A percentile compares a stretch with the other conserved stretches of the same genome.
Evolutionary conservation across 1,139 yeast species (phyloP).

Genomic region (Pichia sp.): DNA sequence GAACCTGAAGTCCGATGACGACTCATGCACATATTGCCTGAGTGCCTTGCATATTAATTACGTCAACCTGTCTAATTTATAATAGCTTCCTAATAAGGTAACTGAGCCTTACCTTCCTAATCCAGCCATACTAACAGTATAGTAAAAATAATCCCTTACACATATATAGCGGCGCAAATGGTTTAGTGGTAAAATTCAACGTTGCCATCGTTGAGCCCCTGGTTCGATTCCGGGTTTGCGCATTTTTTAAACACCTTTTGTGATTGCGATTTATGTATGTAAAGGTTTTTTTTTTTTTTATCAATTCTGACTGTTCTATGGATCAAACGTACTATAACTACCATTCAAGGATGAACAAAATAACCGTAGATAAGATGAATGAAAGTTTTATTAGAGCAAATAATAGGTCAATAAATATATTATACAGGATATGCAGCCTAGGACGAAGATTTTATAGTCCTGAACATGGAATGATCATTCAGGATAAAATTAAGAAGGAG

Average conservation of each 20-base stretch:
- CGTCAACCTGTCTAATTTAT: too few species aligned
- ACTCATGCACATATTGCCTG: too few species aligned
- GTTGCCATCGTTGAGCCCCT: slow-evolving; percentile 18
- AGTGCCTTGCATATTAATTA: too few species aligned
- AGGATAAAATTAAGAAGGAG: not conserved
- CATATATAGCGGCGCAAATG: slow-evolving; percentile 9
- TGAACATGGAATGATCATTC: not conserved
- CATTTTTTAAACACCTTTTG: not conserved
- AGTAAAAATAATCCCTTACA: not conserved
- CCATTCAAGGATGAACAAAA: not conserved
- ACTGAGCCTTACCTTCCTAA: too few species aligned
- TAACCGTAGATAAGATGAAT: too few species aligned
- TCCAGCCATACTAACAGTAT: too few species aligned
- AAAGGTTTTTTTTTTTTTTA: not conserved
- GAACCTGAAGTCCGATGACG: too few species aligned
- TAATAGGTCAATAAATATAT: not conserved
- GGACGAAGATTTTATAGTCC: not conserved
- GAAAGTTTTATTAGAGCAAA: not conserved
- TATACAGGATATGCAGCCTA: not conserved
- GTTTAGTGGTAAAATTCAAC: slow-evolving; percentile 17
- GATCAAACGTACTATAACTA: not conserved
- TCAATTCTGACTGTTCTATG: not conserved
- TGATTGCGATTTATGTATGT: not conserved
- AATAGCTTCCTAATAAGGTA: too few species aligned
- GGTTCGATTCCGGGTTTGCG: slow-evolving; percentile 18